Evolutionary conservation across 768 basidiomycete species (phyloP).

Genomic region (Tulasnella sp.): DNA sequence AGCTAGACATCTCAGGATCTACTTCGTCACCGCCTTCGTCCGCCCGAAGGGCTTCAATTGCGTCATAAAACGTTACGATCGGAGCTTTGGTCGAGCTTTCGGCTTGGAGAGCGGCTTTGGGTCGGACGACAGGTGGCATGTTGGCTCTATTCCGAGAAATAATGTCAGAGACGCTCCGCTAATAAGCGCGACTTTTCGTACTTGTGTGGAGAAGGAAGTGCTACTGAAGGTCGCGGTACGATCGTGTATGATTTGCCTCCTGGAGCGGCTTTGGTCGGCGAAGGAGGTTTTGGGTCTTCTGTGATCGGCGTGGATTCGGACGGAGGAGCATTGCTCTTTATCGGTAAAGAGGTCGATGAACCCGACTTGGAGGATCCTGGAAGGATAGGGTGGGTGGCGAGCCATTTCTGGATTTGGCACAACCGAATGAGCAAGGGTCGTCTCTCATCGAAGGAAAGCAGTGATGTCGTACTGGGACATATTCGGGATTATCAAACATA

Average conservation of each 20-base stretch:
- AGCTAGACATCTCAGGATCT: conserved; percentile 5
- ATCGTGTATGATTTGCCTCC: conserved; percentile 6
- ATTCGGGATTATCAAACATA: conserved; percentile 5
- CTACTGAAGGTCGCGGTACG: not conserved
- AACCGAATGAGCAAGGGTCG: too few relatives aligned
- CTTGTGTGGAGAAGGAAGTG: not conserved
- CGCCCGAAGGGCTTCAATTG: not conserved
- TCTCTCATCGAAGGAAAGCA: too few relatives aligned
- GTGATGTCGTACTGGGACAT: not conserved
- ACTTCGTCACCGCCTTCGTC: not conserved
- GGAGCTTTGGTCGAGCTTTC: not conserved
- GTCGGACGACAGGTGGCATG: conserved; percentile 4
- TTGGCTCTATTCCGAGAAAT: not conserved
- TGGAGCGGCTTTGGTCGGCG: not conserved
- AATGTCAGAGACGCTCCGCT: not conserved
- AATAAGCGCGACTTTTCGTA: not conserved
- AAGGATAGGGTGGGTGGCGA: too few relatives aligned
- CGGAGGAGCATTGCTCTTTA: too few relatives aligned
- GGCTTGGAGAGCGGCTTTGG: not conserved
- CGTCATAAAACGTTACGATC: conserved; percentile 9
- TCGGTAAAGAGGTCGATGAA: not conserved
- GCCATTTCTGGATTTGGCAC: too few relatives aligned
- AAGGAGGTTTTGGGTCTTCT: not conserved
- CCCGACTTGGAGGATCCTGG: not conserved
- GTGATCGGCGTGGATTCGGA: too few relatives aligned